These are phyloP conservation scores for Datura wrightii DNA, from an alignment of 257 asterid genomes.

Conservation along the genomic window DNA sequence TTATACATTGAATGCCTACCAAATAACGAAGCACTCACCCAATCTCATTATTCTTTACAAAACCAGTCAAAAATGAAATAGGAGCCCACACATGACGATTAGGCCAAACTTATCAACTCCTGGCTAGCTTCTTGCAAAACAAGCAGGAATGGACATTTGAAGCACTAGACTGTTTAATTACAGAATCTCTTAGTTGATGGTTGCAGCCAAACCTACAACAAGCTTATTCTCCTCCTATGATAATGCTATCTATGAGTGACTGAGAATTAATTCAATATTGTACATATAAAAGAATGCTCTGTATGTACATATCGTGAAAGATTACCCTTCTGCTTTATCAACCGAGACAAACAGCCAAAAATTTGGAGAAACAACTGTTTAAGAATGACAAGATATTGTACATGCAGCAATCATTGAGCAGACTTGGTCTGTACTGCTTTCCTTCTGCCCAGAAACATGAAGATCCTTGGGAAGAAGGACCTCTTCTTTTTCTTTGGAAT, in stretches of 20 bases:
- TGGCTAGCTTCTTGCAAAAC: background rate
- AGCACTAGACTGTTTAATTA: background rate
- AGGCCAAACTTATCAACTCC: background rate
- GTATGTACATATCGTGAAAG: conserved; percentile 28
- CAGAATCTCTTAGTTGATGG: conserved; percentile 16
- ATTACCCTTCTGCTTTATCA: background rate
- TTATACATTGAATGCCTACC: conserved; percentile 12
- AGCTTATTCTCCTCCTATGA: conserved; percentile 6
- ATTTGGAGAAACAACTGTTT: conserved; percentile 25
- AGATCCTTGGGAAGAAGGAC: conserved; percentile 60
- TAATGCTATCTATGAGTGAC: background rate
- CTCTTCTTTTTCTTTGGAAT: conserved; percentile 65
- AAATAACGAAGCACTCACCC: background rate
- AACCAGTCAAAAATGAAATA: conserved; percentile 20
- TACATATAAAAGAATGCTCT: conserved; percentile 29
- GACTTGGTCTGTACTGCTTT: conserved; percentile 48
- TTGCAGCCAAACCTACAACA: conserved; percentile 7
- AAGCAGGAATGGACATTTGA: conserved; percentile 17
- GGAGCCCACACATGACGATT: background rate
- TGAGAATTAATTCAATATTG: conserved; percentile 25
- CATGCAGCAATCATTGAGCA: conserved; percentile 33
- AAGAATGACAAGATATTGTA: conserved; percentile 27
- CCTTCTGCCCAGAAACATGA: conserved; percentile 59
- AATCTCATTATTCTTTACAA: conserved; percentile 9
- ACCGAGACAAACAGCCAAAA: conserved; percentile 17